Base-by-base conservation (phyloP, 1,139 yeast genomes). In the Pichia sp. region DNA sequence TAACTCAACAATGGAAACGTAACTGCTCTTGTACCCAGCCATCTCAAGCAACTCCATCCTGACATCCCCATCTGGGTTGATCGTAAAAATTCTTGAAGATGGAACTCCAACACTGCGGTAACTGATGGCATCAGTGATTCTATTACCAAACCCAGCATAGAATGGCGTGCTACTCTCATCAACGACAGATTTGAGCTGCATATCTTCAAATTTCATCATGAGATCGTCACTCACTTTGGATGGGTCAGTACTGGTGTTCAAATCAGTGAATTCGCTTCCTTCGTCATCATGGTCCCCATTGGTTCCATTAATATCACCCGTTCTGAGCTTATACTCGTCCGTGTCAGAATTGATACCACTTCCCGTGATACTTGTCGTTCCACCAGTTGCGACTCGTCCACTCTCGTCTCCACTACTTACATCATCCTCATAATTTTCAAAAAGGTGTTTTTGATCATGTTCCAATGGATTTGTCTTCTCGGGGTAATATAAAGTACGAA, bases 131-230 rank as follows among this genome's bases (percentile, higher is more conserved):
- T 93, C 99, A 1, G 99, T 93, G 42, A 93, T 91, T 49, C 95
- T 69, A 56, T 93, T 93, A 17, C 99, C 99, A 58, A 93, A 93
- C 0, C 98, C 99, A 6, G 98, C 98, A 59, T 85, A 88, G 52
- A 93, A 93, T 4, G 97, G 96, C 1, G 88, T 81, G 19, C 37
- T 30, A 12, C 37, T 39, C 21, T 39, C 42, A 32, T 41, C 39
- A 18, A 33, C 34, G 14, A 24, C 23, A 3, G 29, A 24, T 20
- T 25, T 22, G 6, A 34, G 15, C 23, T 35, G 22, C 14, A 27
- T 20, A 21, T 38, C 29, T 15, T 27, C 30, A 17, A 35, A 31
- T 24, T 23, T 16, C 8, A 27, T 27, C 5, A 22, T 13, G 7
- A 21, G 25, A 5, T 19, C 27, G 11, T 21, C 22, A 3, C 23